phyloP scores from a whole-genome alignment of 2,329 filamentous ascomycete species.

The Pyrenophora teres region DNA sequence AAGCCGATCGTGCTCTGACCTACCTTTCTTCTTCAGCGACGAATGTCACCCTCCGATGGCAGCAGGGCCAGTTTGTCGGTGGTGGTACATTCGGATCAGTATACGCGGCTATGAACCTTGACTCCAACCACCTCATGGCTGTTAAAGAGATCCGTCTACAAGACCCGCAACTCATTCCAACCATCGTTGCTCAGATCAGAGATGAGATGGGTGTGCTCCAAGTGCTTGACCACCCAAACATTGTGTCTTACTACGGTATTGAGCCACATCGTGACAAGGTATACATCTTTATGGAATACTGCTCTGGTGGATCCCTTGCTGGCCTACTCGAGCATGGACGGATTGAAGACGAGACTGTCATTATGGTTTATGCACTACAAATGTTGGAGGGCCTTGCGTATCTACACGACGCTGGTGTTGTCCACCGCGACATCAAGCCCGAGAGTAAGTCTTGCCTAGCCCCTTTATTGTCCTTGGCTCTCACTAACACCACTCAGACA shows the following conservation, averaged over 20 bases:
- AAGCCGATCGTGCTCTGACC: slow-evolving; percentile 92
- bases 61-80: slow-evolving; percentile 97
- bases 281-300: slow-evolving; percentile 99
- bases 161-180: slow-evolving; percentile 93
- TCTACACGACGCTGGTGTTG: slow-evolving; percentile 87
- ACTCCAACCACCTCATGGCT: slow-evolving; percentile 95
- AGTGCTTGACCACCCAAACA: slow-evolving; percentile 94
- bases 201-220: slow-evolving; percentile 98
- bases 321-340: slow-evolving; percentile 90
- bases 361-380: slow-evolving; percentile 94
- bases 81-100: slow-evolving; percentile 97
- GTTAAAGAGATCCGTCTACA: slow-evolving; percentile 98
- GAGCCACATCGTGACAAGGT: slow-evolving; percentile 98
- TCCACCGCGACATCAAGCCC: slow-evolving; percentile 96
- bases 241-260: slow-evolving; percentile 97
- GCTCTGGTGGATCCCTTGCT: slow-evolving; percentile 90
- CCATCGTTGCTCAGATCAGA: slow-evolving; percentile 88
- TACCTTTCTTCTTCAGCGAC: slow-evolving; percentile 92
- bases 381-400: slow-evolving; percentile 93
- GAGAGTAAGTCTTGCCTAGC: slow-evolving; percentile 69
- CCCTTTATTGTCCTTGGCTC: not conserved
- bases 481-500: slow-evolving; percentile 58
- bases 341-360: slow-evolving; percentile 96
- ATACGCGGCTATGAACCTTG: slow-evolving; percentile 95
- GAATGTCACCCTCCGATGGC: slow-evolving; percentile 95